These are phyloP conservation scores for Silene coronaria DNA, from an alignment of 179 eudicot genomes.

Conservation along the genomic window DNA sequence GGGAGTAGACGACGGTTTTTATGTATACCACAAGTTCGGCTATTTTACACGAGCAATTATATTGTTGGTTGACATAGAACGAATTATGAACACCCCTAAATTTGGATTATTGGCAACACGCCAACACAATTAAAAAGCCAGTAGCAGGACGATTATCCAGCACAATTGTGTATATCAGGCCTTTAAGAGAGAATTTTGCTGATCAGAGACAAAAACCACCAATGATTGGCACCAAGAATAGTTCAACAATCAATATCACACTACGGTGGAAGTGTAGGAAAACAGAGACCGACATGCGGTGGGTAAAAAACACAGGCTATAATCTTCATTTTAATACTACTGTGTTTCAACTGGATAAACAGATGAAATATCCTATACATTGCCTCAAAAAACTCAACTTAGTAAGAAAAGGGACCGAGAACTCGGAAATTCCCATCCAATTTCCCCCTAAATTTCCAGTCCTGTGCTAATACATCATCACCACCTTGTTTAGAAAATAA, in stretches of 20 bases:
- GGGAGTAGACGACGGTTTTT: background rate
- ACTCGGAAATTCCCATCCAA: background rate
- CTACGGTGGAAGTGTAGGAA: background rate
- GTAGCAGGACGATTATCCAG: too few species aligned
- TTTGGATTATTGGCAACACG: too few species aligned
- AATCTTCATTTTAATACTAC: background rate
- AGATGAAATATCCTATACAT: background rate
- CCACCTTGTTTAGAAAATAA: slow-evolving; percentile 4
- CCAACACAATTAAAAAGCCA: too few species aligned
- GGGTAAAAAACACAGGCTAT: background rate
- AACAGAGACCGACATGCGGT: background rate
- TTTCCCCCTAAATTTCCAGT: background rate
- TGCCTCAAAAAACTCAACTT: slow-evolving; percentile 1
- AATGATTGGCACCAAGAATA: too few species aligned
- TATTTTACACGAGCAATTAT: too few species aligned
- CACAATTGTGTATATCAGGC: too few species aligned
- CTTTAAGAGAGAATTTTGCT: too few species aligned
- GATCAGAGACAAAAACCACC: too few species aligned
- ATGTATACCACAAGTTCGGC: too few species aligned
- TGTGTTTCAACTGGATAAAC: slow-evolving; percentile 1
- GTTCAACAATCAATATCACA: too few species aligned
- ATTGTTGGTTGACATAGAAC: too few species aligned
- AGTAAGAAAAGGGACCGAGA: background rate
- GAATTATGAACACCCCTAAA: too few species aligned
- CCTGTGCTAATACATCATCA: slow-evolving; percentile 12